phyloP scores from a whole-genome alignment of 2,329 filamentous ascomycete genomes.

The Penicillium sp. region DNA sequence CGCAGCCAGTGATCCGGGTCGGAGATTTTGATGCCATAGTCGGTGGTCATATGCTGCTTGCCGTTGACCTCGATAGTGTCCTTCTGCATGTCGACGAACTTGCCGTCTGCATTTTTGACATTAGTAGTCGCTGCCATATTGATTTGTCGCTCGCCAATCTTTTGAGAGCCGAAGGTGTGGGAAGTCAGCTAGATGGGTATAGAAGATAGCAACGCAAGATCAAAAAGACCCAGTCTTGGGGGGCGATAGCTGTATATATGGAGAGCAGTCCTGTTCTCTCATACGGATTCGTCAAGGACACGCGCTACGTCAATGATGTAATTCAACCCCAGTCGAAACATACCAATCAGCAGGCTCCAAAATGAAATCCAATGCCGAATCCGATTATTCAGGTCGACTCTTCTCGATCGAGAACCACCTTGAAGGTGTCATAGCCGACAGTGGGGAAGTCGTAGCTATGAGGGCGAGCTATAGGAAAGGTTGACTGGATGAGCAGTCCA shows the following conservation, averaged over 20 bases:
- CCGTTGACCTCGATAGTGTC: conserved; percentile 59
- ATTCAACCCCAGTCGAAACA: not conserved
- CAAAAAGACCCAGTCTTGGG: no score
- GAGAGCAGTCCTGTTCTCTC: no score
- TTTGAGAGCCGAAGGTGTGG: not conserved
- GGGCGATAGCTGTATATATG: no score
- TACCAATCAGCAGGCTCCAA: conserved; percentile 2
- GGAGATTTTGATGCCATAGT: conserved; percentile 70
- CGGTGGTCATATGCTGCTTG: conserved; percentile 65
- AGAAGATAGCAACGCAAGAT: not conserved
- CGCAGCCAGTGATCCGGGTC: conserved; percentile 78
- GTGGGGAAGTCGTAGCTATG: no score
- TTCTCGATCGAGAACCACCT: conserved; percentile 1
- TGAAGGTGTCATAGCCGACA: no score
- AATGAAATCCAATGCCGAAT: conserved; percentile 4
- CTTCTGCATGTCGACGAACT: conserved; percentile 60
- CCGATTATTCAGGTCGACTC: conserved; percentile 2
- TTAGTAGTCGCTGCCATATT: conserved; percentile 17
- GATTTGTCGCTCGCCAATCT: not conserved
- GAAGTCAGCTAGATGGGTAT: not conserved
- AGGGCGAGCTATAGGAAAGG: no score
- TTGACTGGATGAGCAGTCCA: conserved; percentile 3
- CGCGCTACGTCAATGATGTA: conserved; percentile 16
- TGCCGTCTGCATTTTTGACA: conserved; percentile 34
- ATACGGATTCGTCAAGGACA: no score